A percentile compares a stretch with the other conserved stretches of the same genome.
These are phyloP conservation scores for Fusarium compactum DNA, from an alignment of 2,329 filamentous ascomycete genomes.

Conservation along the genomic window DNA sequence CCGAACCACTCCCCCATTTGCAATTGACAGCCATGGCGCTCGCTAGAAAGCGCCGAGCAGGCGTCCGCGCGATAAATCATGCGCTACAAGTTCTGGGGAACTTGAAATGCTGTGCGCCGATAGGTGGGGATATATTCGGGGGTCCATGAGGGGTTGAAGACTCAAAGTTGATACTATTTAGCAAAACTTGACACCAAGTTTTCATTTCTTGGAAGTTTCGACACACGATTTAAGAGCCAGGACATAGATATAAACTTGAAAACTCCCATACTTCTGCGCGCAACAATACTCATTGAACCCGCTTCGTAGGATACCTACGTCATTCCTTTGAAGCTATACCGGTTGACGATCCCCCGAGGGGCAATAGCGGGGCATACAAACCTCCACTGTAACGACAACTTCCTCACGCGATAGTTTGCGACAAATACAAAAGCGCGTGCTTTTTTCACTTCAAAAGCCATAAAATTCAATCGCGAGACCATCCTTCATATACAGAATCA, in stretches of 20 bases:
- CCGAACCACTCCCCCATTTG: slow-evolving; percentile 2
- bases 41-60: slow-evolving; percentile 28
- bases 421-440: slow-evolving; percentile 18
- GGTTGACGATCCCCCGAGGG: slow-evolving; percentile 35
- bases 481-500: background rate
- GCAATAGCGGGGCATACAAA: slow-evolving; percentile 44
- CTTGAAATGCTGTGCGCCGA: slow-evolving; percentile 37
- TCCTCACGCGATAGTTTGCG: slow-evolving; percentile 38
- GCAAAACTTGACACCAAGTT: background rate
- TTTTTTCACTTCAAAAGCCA: background rate
- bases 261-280: background rate
- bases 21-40: slow-evolving; percentile 18
- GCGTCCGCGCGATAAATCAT: slow-evolving; percentile 23
- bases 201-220: background rate
- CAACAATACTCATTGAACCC: background rate
- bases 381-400: slow-evolving; percentile 38
- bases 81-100: slow-evolving; percentile 26
- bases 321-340: slow-evolving; percentile 29
- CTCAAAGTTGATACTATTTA: background rate
- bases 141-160: slow-evolving; percentile 25
- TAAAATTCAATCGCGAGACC: background rate
- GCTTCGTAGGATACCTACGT: slow-evolving; percentile 20
- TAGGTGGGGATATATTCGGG: slow-evolving; percentile 47
- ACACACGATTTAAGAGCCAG: no score
- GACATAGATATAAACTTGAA: background rate